A percentile compares a stretch with the other conserved stretches of the same genome.
These are phyloP conservation scores for Yarrowia sp. DNA, from an alignment of 805 yeast species.

Conservation along the genomic window DNA sequence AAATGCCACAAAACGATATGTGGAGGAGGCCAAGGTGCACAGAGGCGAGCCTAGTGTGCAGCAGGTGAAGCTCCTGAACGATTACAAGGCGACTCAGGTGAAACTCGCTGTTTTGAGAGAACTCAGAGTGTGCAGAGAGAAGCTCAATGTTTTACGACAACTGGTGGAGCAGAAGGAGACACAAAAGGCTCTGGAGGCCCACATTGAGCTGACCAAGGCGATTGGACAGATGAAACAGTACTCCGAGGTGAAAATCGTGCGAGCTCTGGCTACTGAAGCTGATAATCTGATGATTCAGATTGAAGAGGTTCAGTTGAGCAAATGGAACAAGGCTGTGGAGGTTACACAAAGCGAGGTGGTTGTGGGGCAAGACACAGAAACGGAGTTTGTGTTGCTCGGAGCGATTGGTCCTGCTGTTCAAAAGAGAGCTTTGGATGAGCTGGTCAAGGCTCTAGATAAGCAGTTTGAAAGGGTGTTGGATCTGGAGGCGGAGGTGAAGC, in stretches of 20 bases:
- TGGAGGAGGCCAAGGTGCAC: conserved; percentile 16
- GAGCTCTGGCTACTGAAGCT: not conserved
- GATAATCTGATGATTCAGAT: not conserved
- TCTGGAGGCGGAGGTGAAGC: not conserved
- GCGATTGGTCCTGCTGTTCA: not conserved
- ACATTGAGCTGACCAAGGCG: not conserved
- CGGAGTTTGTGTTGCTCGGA: not conserved
- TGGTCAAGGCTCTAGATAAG: conserved; percentile 1
- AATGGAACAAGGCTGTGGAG: not conserved
- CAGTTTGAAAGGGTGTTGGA: not conserved
- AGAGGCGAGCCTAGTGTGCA: not conserved
- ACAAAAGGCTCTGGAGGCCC: conserved; percentile 3
- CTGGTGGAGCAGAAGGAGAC: not conserved
- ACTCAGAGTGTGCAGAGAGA: not conserved
- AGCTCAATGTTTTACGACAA: not conserved
- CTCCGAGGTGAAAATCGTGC: conserved; percentile 15
- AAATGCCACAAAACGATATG: not conserved
- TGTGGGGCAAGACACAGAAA: not conserved
- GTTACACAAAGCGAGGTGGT: not conserved
- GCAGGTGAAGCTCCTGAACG: conserved; percentile 19
- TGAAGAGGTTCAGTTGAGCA: not conserved
- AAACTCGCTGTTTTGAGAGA: conserved; percentile 8
- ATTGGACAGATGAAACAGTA: conserved; percentile 2
- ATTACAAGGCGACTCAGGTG: conserved; percentile 14
- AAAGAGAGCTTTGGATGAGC: not conserved